Evolutionary conservation across 441 rosid species (phyloP).

Genomic region (Arabidopsis lyrata): DNA sequence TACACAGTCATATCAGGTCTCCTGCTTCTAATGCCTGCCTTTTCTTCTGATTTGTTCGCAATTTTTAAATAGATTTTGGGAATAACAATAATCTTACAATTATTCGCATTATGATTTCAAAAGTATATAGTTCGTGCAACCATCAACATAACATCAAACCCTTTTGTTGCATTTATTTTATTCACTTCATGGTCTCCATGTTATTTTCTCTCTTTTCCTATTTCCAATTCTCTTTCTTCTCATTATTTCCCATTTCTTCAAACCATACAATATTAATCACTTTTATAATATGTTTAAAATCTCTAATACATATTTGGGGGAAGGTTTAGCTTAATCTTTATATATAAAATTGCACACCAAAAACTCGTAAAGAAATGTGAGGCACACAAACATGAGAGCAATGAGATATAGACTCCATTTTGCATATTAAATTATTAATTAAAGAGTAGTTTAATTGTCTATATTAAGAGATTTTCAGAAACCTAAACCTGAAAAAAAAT

Average conservation of each 20-base stretch:
- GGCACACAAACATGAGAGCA: conserved; percentile 43
- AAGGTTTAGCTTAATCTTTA: not conserved
- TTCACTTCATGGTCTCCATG: conserved; percentile 47
- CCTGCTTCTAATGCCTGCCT: not conserved
- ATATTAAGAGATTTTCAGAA: conserved; percentile 44
- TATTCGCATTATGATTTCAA: conserved; percentile 3
- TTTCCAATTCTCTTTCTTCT: conserved; percentile 3
- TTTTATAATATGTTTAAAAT: conserved; percentile 8
- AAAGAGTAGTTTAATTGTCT: conserved; percentile 39
- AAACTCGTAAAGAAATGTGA: conserved; percentile 39
- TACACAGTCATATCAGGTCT: conserved; percentile 32
- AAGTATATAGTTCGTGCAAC: conserved; percentile 43
- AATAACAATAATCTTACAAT: conserved; percentile 26
- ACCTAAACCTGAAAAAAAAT: conserved; percentile 38
- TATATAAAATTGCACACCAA: conserved; percentile 19
- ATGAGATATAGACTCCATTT: conserved; percentile 39
- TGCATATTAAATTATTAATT: not conserved
- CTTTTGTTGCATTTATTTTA: conserved; percentile 7
- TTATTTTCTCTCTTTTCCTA: not conserved
- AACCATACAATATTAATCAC: not conserved
- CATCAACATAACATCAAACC: conserved; percentile 40
- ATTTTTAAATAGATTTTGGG: conserved; percentile 18
- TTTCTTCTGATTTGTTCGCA: conserved; percentile 20
- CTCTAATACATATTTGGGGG: not conserved
- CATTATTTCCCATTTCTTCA: conserved; percentile 10